phyloP scores from a whole-genome alignment of 768 basidiomycete genomes.

The Pleurotus citrinopileatus region DNA sequence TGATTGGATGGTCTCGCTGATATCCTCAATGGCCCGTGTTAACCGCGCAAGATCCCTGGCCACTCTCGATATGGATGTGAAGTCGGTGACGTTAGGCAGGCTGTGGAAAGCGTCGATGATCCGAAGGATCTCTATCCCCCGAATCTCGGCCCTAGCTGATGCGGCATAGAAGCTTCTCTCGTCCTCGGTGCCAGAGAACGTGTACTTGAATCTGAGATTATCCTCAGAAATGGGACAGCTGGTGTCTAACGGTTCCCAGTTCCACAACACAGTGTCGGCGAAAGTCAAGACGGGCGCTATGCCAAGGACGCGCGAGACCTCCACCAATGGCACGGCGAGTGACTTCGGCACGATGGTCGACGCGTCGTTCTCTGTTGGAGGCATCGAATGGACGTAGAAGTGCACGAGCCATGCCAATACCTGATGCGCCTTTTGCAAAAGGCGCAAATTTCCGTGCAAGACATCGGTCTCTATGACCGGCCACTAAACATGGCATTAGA shows the following conservation, averaged over 20 bases:
- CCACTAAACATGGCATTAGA: conserved; percentile 45
- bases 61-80: conserved; percentile 64
- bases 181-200: conserved; percentile 85
- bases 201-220: conserved; percentile 67
- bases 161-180: conserved; percentile 85
- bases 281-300: conserved; percentile 96
- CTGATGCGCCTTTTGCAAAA: conserved; percentile 81
- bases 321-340: conserved; percentile 73
- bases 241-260: conserved; percentile 65
- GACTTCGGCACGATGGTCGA: conserved; percentile 67
- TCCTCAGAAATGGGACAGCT: conserved; percentile 55
- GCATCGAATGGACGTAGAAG: conserved; percentile 86
- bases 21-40: conserved; percentile 65
- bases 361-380: conserved; percentile 31
- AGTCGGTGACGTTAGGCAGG: conserved; percentile 63
- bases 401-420: conserved; percentile 88
- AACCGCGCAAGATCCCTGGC: conserved; percentile 70
- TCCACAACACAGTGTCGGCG: conserved; percentile 96
- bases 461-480: conserved; percentile 58
- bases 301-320: conserved; percentile 70
- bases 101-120: conserved; percentile 87
- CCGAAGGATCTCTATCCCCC: conserved; percentile 80
- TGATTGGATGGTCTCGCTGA: conserved; percentile 66
- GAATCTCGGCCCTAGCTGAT: conserved; percentile 82
- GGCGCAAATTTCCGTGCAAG: conserved; percentile 53